Evolutionary conservation across 176 grass and related monocot species (phyloP), one percentile per base, ranked within the genome.

Genomic region (Thalia dealbata): DNA sequence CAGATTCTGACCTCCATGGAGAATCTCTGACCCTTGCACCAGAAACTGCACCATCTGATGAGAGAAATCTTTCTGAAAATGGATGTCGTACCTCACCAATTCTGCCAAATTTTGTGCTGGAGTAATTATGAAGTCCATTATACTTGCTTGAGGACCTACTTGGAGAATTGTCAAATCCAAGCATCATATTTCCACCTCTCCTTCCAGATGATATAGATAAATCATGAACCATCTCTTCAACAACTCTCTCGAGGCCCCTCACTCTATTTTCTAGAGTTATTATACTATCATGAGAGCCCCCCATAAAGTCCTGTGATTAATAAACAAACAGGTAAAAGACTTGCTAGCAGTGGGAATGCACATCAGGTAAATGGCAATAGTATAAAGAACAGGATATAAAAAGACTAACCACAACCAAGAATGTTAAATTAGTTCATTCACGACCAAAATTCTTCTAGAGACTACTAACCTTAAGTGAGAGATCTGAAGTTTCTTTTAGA

Each of bases 201-300:
- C 87, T 86, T 38, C 77, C 80, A 73, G 86, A 93, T 30, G 87
- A 99, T 56, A 88, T 75, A 70, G 87, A 78, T 76, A 99, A 76
- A 80, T 93, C 95, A 48, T 79, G 83, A 52, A 90, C 87, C 90
- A 99, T 99, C 66, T 93, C 87, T 74, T 99, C 90, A 15, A 99
- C 90, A 79, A 99, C 82, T 74, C 95, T 85, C 77, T 99, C 95
- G 74, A 99, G 90, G 77, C 90, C 85, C 18, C 87, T 85, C 21
- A 99, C 95, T 81, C 95, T 83, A 73, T 93, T 99, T 67, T 99
- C 95, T 32, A 99, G 78, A 55, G 90, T 99, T 67, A 99, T 79
- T 87, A 99, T 93, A 75, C 85, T 93, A 71, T 99, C 95, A 85
- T 85, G 95, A 45, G 90, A 99, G 41, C 95, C 95, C 42, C 95